Evolutionary conservation across 78 protist species (phyloP).

Genomic region (Goniomonas avonlea): DNA sequence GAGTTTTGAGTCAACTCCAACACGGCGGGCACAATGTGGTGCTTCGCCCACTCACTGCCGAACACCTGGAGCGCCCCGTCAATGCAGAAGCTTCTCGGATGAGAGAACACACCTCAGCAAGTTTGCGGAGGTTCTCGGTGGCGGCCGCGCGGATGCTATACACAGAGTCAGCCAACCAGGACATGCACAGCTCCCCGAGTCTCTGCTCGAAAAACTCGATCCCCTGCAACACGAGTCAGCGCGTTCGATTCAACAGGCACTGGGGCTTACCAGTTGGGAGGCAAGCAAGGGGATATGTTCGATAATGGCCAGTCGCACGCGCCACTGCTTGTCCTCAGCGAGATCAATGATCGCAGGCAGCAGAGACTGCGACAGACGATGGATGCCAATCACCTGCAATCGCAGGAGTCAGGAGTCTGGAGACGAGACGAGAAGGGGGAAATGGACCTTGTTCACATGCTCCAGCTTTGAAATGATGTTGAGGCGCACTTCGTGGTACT

Average conservation of each 20-base stretch:
- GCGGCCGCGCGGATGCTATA: slow-evolving; percentile 82
- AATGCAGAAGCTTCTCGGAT: not conserved
- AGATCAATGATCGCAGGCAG: slow-evolving; percentile 88
- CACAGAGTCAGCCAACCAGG: slow-evolving; percentile 81
- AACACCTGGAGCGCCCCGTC: slow-evolving; percentile 25
- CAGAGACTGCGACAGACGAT: slow-evolving; percentile 61
- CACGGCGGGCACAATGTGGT: slow-evolving; percentile 67
- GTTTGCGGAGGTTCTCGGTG: slow-evolving; percentile 39
- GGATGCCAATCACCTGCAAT: slow-evolving; percentile 67
- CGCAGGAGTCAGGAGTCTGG: not conserved
- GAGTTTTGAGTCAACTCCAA: slow-evolving; percentile 44
- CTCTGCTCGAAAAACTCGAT: slow-evolving; percentile 73
- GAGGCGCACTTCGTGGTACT: slow-evolving; percentile 68
- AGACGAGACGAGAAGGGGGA: not conserved
- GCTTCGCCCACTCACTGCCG: slow-evolving; percentile 80
- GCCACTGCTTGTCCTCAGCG: slow-evolving; percentile 89
- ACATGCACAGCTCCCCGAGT: slow-evolving; percentile 58
- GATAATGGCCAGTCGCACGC: slow-evolving; percentile 85
- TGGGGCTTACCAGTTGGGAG: slow-evolving; percentile 29
- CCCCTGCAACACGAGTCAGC: slow-evolving; percentile 52
- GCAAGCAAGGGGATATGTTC: slow-evolving; percentile 82
- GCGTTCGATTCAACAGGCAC: not conserved
- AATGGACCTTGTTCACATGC: slow-evolving; percentile 37
- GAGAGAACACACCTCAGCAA: slow-evolving; percentile 40
- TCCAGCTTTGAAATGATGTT: slow-evolving; percentile 76